phyloP scores from a whole-genome alignment of 306 rosid species.

The Astragalus membranaceus region DNA sequence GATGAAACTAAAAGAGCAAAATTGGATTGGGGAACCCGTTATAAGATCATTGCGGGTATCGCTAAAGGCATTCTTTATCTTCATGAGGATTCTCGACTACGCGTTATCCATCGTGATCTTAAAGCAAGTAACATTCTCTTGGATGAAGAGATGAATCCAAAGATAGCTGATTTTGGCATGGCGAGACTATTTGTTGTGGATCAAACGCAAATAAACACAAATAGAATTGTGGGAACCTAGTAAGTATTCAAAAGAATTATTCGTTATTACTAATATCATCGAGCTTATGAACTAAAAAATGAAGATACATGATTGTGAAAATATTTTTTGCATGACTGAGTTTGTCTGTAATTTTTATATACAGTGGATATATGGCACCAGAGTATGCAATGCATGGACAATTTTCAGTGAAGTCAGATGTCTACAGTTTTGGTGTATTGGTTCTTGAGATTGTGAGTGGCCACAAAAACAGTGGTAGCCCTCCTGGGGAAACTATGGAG shows the following conservation, averaged over 20 bases:
- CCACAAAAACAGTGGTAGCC: constrained; percentile 9
- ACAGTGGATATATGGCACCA: constrained; percentile 54
- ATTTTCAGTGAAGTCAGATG: constrained; percentile 34
- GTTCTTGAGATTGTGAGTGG: constrained; percentile 41
- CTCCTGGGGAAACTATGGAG: not conserved
- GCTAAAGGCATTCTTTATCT: constrained; percentile 30
- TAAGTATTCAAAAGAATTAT: not conserved
- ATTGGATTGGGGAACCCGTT: constrained; percentile 21
- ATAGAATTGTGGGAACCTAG: constrained; percentile 30
- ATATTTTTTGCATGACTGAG: not conserved
- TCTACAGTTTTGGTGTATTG: constrained; percentile 37
- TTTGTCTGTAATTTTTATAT: not conserved
- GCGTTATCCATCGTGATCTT: constrained; percentile 15
- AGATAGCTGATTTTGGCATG: constrained; percentile 40
- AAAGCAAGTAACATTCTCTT: constrained; percentile 35
- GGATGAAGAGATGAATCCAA: constrained; percentile 26
- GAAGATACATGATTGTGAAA: not conserved
- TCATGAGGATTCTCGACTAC: constrained; percentile 33
- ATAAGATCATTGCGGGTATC: constrained; percentile 31
- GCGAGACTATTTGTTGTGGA: constrained; percentile 22
- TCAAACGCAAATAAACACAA: constrained; percentile 24
- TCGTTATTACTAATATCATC: not conserved
- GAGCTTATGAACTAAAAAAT: not conserved
- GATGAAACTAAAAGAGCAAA: constrained; percentile 9
- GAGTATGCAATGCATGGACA: constrained; percentile 37